phyloP scores from a whole-genome alignment of 768 basidiomycete species.

The Inosperma sp. region DNA sequence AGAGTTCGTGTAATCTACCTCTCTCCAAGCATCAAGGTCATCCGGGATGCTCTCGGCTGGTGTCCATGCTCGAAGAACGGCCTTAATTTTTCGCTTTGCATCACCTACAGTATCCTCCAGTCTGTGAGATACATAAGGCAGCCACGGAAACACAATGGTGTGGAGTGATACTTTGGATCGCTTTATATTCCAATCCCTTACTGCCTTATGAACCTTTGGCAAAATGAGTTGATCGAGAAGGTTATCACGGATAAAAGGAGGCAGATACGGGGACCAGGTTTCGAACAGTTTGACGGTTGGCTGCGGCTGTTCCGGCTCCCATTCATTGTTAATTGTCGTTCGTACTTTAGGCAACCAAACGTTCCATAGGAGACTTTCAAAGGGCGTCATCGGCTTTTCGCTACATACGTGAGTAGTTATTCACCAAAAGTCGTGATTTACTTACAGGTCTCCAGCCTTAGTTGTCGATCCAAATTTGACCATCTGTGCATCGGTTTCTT shows the following conservation, averaged over 20 bases:
- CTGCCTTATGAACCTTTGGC: conserved; percentile 83
- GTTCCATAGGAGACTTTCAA: conserved; percentile 91
- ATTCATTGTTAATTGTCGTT: conserved; percentile 91
- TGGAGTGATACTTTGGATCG: conserved; percentile 59
- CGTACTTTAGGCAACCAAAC: conserved; percentile 95
- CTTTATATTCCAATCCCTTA: conserved; percentile 78
- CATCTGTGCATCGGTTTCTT: too few relatives aligned
- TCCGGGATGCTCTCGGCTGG: conserved; percentile 66
- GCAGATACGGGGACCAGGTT: conserved; percentile 82
- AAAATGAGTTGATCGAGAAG: conserved; percentile 93
- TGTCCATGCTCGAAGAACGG: conserved; percentile 69
- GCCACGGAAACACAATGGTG: conserved; percentile 90
- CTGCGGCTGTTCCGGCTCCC: conserved; percentile 68
- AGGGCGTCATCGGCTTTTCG: conserved; percentile 83
- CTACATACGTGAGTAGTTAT: conserved; percentile 25
- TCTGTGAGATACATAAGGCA: conserved; percentile 80
- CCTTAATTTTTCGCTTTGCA: conserved; percentile 81
- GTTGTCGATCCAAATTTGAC: conserved; percentile 47
- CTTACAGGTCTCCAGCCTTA: conserved; percentile 35
- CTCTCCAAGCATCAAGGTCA: conserved; percentile 79
- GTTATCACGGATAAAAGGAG: conserved; percentile 90
- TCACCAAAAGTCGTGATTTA: conserved; percentile 7
- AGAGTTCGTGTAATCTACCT: too few relatives aligned
- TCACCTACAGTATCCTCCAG: conserved; percentile 84
- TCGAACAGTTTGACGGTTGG: conserved; percentile 83